Evolutionary conservation across 176 grass and related monocot species (phyloP), one percentile per base, ranked within the genome.

Genomic region (Oryza rufipogon): DNA sequence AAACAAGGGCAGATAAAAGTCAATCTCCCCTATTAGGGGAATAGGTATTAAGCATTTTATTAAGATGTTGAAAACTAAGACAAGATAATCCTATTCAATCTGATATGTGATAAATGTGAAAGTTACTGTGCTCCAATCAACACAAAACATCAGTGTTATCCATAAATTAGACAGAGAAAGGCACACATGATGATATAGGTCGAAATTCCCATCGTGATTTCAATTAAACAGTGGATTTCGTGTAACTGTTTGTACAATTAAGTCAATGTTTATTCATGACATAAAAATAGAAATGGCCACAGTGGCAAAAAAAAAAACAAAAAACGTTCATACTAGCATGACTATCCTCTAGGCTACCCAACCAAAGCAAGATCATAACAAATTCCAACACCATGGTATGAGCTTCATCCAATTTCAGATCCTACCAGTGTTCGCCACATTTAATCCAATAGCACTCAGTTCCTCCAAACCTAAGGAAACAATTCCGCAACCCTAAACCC

Each of bases 401-500:
- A 83, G 80, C 70, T 71, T 66, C 48, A 80, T 42, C 64, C 70
- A 74, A 84, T 76, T 79, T 84, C 85, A 87, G 89, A 91, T 87
- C 89, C 85, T 87, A 84, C 74, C 76, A 91, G 73, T 84, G 75
- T 54, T 66, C 3, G 13, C 58, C 52, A 45, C 42, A 80, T 80
- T 91, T 81, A 80, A 76, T 76, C 52, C 76, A 12, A 87, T 70
- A 76, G 42, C 63, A 64, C 75, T 44, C 58, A 73, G 28, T 19
- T 83, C 28, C 5, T 48, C 70, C 70, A 64, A 64, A 66, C 52
- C 33, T 23, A 45, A 70, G 9, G 66, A 7, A 56, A 44, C 64
- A 84, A 87, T 87, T 75, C 64, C 63, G 70, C 85, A 76, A 87
- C 80, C 75, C 85, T 84, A 91, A 91, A 87, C 85, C 52, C 85